Base-by-base conservation (phyloP, 2,329 filamentous ascomycete species). In the Pyrenophora tritici-repentis region DNA sequence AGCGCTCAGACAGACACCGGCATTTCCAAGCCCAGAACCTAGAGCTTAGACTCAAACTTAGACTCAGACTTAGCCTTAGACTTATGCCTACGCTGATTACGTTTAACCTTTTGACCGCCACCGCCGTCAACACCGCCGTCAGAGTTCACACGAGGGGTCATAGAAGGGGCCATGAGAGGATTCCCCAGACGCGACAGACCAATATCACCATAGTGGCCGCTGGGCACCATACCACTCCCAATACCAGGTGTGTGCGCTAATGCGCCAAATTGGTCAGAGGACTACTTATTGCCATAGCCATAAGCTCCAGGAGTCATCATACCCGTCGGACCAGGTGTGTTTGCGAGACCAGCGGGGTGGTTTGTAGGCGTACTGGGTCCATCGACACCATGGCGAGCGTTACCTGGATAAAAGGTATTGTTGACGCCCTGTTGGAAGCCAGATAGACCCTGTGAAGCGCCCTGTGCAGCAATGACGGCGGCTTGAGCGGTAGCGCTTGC, bases 281-380 rank as follows among this genome's bases (percentile, higher is more conserved):
- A 31, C 45, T 67, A 72, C 54, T 72, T 73, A 49, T 68, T 67
- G 49, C 66, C 64, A 53, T 73, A 73, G 49, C 69, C 47, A 33
- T 49, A 53, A n/a, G 26, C 49, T 20, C 50, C 50, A 14, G 90
- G 90, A 6, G 90, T 94, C 81, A 91, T 86, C 31, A 88, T 83
- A 29, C 70, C 68, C 2, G 87, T 87, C 71, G 85, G 77, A 32
- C 75, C 77, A 7, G 80, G 79, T n/a, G 79, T 81, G 42, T 68
- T 71, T 44, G 78, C 78, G 38, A 82, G 71, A 32, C 76, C 78
- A 39, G 78, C 77, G 37, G 82, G 78, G 33, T 78, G 78, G 22
- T 80, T 84, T 53, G 83, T 86, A 6, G 84, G 87, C 10, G 89
- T 93, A 67, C 87, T 90, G 1, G 91, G 88, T 12, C 65, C 82